These are phyloP conservation scores for Trichoderma erinaceum DNA, from an alignment of 495 filamentous ascomycete genomes.

Conservation along the genomic window DNA sequence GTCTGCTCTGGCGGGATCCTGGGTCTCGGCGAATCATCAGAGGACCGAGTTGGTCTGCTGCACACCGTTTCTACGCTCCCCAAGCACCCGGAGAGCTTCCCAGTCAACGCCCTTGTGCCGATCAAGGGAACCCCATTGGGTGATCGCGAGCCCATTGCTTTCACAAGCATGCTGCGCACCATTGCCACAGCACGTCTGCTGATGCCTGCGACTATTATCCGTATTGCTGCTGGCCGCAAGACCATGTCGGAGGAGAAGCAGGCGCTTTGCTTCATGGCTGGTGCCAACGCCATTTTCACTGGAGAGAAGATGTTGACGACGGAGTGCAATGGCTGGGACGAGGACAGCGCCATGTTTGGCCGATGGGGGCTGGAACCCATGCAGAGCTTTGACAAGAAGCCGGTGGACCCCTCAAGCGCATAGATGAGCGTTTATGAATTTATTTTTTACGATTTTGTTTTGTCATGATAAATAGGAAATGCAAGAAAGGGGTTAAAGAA, in stretches of 20 bases:
- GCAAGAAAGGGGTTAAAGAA: background rate
- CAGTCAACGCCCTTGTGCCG: slow-evolving; percentile 78
- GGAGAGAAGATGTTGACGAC: slow-evolving; percentile 91
- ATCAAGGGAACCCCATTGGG: slow-evolving; percentile 80
- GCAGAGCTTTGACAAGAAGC: slow-evolving; percentile 36
- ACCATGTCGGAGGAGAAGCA: slow-evolving; percentile 78
- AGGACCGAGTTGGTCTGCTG: slow-evolving; percentile 71
- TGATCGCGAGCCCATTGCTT: slow-evolving; percentile 60
- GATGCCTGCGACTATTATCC: slow-evolving; percentile 73
- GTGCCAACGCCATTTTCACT: slow-evolving; percentile 83
- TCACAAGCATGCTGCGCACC: slow-evolving; percentile 65
- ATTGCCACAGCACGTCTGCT: slow-evolving; percentile 73
- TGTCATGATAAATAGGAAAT: background rate
- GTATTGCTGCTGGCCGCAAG: slow-evolving; percentile 72
- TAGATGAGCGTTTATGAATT: background rate
- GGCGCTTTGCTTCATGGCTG: slow-evolving; percentile 74
- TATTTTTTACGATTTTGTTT: background rate
- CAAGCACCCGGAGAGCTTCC: slow-evolving; percentile 74
- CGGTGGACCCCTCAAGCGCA: background rate
- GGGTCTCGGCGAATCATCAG: slow-evolving; percentile 66
- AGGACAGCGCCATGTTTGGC: slow-evolving; percentile 73
- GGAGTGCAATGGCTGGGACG: slow-evolving; percentile 80
- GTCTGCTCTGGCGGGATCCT: slow-evolving; percentile 82
- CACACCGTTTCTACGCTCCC: slow-evolving; percentile 72
- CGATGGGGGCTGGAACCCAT: slow-evolving; percentile 65